Evolutionary conservation across 495 filamentous ascomycete genomes (phyloP).

Genomic region (Aspergillus incahuasiensis): DNA sequence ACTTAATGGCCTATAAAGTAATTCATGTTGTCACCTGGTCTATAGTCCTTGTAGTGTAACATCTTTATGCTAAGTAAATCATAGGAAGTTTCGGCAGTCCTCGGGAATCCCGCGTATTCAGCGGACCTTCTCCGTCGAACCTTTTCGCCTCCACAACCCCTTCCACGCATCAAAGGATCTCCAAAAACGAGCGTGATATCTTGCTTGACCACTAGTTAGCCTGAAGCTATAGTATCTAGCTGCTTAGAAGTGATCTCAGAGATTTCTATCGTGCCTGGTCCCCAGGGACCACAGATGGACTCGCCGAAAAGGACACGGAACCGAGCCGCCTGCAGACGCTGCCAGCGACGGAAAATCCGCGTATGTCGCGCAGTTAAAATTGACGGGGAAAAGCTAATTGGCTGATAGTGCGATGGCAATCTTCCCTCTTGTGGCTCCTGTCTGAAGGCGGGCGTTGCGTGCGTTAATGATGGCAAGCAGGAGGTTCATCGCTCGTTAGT

Average conservation of each 20-base stretch:
- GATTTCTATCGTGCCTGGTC: neutral
- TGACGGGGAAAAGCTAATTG: neutral
- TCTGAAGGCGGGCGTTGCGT: conserved; percentile 33
- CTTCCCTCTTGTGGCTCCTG: conserved; percentile 34
- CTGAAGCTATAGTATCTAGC: neutral
- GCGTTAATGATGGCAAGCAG: conserved; percentile 41
- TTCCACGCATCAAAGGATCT: neutral
- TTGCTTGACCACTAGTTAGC: too few relatives aligned
- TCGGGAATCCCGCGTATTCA: neutral
- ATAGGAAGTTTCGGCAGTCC: too few relatives aligned
- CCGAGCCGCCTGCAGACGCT: conserved; percentile 39
- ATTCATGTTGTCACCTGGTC: neutral
- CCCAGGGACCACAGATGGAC: conserved; percentile 17
- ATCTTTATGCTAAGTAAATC: too few relatives aligned
- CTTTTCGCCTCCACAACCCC: neutral
- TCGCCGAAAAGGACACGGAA: conserved; percentile 28
- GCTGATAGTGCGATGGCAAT: conserved; percentile 25
- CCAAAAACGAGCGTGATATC: neutral
- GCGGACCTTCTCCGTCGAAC: neutral
- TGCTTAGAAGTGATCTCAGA: neutral
- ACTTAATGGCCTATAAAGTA: neutral
- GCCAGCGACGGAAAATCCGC: conserved; percentile 34
- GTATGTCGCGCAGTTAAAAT: conserved; percentile 12
- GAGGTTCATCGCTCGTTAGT: conserved; percentile 36
- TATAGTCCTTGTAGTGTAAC: neutral